Evolutionary conservation across 2,329 filamentous ascomycete genomes (phyloP).

Genomic region (Ophiocordyceps sinensis): DNA sequence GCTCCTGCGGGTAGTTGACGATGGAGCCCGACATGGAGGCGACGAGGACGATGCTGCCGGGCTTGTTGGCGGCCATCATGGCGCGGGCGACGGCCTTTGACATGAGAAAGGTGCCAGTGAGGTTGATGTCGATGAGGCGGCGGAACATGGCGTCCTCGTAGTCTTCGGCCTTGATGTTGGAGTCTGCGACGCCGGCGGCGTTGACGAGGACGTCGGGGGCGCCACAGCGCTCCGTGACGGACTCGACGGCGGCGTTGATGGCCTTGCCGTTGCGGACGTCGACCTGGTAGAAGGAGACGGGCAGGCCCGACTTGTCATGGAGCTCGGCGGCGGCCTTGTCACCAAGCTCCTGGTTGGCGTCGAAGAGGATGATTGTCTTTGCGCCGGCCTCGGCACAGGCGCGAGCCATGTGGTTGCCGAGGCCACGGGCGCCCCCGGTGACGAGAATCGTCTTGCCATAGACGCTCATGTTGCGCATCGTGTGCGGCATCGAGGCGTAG

Average conservation of each 20-base stretch:
- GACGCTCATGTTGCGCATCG: constrained; percentile 54
- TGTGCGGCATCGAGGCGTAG: constrained; percentile 44
- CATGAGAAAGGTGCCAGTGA: constrained; percentile 67
- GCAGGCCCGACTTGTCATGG: constrained; percentile 56
- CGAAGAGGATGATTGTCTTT: constrained; percentile 60
- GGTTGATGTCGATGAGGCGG: constrained; percentile 67
- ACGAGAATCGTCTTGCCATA: constrained; percentile 58
- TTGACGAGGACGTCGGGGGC: constrained; percentile 64
- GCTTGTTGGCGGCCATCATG: constrained; percentile 60
- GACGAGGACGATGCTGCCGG: constrained; percentile 61
- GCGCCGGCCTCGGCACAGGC: constrained; percentile 64
- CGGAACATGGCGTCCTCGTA: constrained; percentile 68
- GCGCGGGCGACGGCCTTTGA: constrained; percentile 55
- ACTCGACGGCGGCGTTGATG: constrained; percentile 54
- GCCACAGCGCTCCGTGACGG: constrained; percentile 52
- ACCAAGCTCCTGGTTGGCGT: constrained; percentile 62
- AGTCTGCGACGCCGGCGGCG: constrained; percentile 68
- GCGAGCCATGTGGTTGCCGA: constrained; percentile 68
- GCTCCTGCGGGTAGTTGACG: constrained; percentile 77
- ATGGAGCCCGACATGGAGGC: constrained; percentile 72
- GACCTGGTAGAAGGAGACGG: constrained; percentile 64
- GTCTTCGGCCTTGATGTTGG: constrained; percentile 68
- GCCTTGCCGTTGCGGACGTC: constrained; percentile 59
- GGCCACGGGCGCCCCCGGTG: constrained; percentile 61
- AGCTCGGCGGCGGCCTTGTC: constrained; percentile 56